Evolutionary conservation across 2,329 filamentous ascomycete genomes (phyloP), one percentile per base, ranked within the genome.

Genomic region (Stagonosporopsis chrysanthemi): DNA sequence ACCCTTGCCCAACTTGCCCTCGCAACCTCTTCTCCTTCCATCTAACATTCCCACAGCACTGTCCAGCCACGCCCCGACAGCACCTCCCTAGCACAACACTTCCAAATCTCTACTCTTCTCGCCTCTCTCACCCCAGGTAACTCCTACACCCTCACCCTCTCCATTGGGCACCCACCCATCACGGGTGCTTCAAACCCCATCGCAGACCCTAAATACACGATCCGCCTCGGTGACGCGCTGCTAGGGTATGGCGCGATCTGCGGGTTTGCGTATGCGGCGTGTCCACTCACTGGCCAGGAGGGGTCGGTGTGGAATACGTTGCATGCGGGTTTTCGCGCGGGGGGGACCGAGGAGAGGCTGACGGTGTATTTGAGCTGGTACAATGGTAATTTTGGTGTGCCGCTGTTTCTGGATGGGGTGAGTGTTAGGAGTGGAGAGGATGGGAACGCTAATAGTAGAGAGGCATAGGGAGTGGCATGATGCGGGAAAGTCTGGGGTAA

Each of bases 291-390:
- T 22, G 45, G 52, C 2, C 39, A 17, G 19, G 48, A 44, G 19
- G 22, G 35, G 19, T 55, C 52, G 1, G 19, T 26, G 12, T 55
- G 39, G 6, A 26, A 26, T n/a, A 14, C 7, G 3, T 31, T 54
- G 39, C 31, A 24, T 19, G 19, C 44, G 29, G 29, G 14, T 3
- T 48, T 54, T 14, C 38, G 36, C 8, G 52, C 52, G 14, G 31
- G 38, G 6, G 35, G 11, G 2, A 15, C 17, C 6, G 35, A 40
- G 1, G 38, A 54, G 19, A 33, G n/a, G 23, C 12, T 54, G 17
- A 43, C 38, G 2, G 44, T 54, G 17, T 54, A 54, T 33, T 14
- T 54, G 2, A 48, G 44, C 11, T 54, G 52, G 52, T 54, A 54
- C 14, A 54, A 54, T 7, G 52, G 52, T 6, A 54, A 54, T 12